These are phyloP conservation scores for Colletotrichum sp. DNA, from an alignment of 2,329 filamentous ascomycete species.

Conservation along the genomic window DNA sequence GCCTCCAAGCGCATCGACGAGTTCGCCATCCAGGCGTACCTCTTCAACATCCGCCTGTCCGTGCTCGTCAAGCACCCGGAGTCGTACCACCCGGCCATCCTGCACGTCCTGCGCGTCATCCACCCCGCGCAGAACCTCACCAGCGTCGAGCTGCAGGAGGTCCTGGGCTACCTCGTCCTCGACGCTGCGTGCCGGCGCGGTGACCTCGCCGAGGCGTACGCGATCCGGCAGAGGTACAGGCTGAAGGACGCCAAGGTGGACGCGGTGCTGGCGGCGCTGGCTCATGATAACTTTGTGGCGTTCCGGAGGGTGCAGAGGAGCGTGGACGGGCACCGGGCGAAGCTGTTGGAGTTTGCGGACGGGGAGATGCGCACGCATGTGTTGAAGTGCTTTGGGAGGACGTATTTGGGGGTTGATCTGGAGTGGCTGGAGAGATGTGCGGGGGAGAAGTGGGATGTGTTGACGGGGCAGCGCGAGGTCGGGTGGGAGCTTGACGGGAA, in stretches of 20 bases:
- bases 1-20: slow-evolving; percentile 75
- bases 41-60: slow-evolving; percentile 86
- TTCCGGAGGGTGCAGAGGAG: slow-evolving; percentile 74
- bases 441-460: slow-evolving; percentile 72
- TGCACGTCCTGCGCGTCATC: slow-evolving; percentile 76
- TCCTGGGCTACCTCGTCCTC: slow-evolving; percentile 80
- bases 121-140: slow-evolving; percentile 72
- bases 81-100: slow-evolving; percentile 87
- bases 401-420: slow-evolving; percentile 77
- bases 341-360: slow-evolving; percentile 82
- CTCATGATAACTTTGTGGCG: slow-evolving; percentile 80
- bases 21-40: slow-evolving; percentile 88
- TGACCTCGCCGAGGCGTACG: slow-evolving; percentile 75
- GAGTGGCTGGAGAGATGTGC: slow-evolving; percentile 72
- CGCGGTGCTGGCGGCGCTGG: slow-evolving; percentile 69
- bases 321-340: slow-evolving; percentile 81
- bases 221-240: slow-evolving; percentile 63
- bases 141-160: slow-evolving; percentile 75
- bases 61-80: slow-evolving; percentile 83
- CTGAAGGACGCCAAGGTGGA: slow-evolving; percentile 73
- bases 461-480: slow-evolving; percentile 72
- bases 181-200: slow-evolving; percentile 86
- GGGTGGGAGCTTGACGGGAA: slow-evolving; percentile 82
- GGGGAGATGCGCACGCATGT: slow-evolving; percentile 75
- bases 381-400: slow-evolving; percentile 83